Evolutionary conservation across 2,329 filamentous ascomycete species (phyloP), one percentile per base, ranked within the genome.

Genomic region (Sarocladium strictum): DNA sequence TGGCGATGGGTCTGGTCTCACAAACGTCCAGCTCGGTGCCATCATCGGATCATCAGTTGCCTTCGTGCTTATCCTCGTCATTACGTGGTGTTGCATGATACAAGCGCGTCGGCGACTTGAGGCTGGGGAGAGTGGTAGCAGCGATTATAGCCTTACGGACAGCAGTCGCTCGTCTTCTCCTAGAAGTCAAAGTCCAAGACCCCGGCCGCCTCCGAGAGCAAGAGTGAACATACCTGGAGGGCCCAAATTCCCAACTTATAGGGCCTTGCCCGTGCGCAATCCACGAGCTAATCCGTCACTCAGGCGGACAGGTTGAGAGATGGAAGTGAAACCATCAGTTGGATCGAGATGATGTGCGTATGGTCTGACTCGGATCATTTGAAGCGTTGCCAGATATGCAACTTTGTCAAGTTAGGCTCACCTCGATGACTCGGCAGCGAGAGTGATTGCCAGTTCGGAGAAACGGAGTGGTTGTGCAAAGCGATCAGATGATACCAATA

Each of bases 41-140:
- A 71, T 76, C 17, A 60, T 73, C 2, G 73, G 73, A 26, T 67
- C 67, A 32, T 57, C 75, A 1, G 62, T 72, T 11, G 72, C 67
- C 2, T 59, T 69, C n/a, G 65, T 70, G n/a, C 50, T 70, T 23
- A 56, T 73, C 21, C 52, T 67, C 27, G 53, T 73, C 27, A 32
- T 35, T 29, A 51, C 47, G 4, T 51, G 47, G 47, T 51, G 47
- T 17, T 51, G 47, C 27, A 51, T 51, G 6, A 15, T 51, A 51
- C 47, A 51, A 19, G 47, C 47, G 14, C 47, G 47, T 4, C 12
- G 47, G 21, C 47, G 47, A 35, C 29, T 51, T 11, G 47, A 51
- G 17, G 47, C 17, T 10, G 47, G 47, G 6, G 43, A 43, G 21
- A 21, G 15, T 15, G 11, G 9, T 17, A 29, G 43, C 15, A 35